Evolutionary conservation across 2,329 filamentous ascomycete species (phyloP).

Genomic region (Volutella citrinella): DNA sequence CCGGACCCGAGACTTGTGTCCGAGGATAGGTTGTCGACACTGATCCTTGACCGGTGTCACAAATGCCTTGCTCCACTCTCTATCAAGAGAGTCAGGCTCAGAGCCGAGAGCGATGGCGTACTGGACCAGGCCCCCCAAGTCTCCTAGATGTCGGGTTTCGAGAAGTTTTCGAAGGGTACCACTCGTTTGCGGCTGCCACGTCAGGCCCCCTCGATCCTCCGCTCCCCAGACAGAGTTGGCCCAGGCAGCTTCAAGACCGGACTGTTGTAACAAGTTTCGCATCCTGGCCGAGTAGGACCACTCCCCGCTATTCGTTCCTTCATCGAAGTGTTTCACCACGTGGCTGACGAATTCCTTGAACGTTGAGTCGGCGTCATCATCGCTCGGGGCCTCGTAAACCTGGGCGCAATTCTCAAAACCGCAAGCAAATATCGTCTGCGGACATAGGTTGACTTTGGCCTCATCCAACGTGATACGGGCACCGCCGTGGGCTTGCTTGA

Average conservation of each 20-base stretch:
- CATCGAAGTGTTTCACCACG: conserved; percentile 46
- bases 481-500: conserved; percentile 43
- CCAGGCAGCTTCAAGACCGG: conserved; percentile 36
- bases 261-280: conserved; percentile 43
- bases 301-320: conserved; percentile 35
- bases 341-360: conserved; percentile 46
- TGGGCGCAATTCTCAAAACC: conserved; percentile 43
- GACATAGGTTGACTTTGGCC: conserved; percentile 41
- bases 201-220: conserved; percentile 30
- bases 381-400: conserved; percentile 42
- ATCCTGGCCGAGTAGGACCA: conserved; percentile 45
- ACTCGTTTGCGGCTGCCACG: conserved; percentile 42
- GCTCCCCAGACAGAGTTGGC: conserved; percentile 33
- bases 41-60: conserved; percentile 33
- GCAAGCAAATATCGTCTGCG: conserved; percentile 47
- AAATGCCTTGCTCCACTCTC: conserved; percentile 31
- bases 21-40: conserved; percentile 33
- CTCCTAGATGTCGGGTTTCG: conserved; percentile 42
- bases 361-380: conserved; percentile 35
- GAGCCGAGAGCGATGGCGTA: conserved; percentile 38
- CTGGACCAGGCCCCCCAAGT: conserved; percentile 36
- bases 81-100: conserved; percentile 25
- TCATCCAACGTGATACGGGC: conserved; percentile 40
- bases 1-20: conserved; percentile 29
- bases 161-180: conserved; percentile 41